These are phyloP conservation scores for Vanderwaltozyma yarrowii DNA, from an alignment of 805 yeast genomes.

Conservation along the genomic window DNA sequence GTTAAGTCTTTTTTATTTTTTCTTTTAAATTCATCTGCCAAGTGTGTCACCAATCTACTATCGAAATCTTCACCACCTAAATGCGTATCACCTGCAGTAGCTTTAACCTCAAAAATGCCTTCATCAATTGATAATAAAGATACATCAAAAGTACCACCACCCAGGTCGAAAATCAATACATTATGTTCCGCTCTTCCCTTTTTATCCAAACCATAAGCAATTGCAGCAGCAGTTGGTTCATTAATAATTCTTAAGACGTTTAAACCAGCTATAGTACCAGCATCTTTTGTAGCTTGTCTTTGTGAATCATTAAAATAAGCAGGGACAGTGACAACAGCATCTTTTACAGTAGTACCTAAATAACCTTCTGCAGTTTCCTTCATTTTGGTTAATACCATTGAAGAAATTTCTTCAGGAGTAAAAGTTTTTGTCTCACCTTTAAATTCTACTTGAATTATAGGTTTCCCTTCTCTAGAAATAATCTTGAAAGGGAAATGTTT, in stretches of 20 bases:
- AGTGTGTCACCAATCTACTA: conserved; percentile 81
- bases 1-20: conserved; percentile 87
- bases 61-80: conserved; percentile 42
- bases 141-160: conserved; percentile 97
- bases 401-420: conserved; percentile 88
- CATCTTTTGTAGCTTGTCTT: conserved; percentile 96
- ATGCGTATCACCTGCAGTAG: conserved; percentile 54
- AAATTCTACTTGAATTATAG: conserved; percentile 70
- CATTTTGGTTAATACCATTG: conserved; percentile 60
- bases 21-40: conserved; percentile 87
- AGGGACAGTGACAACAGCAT: conserved; percentile 91
- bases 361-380: conserved; percentile 84
- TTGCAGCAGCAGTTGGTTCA: conserved; percentile 96
- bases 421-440: conserved; percentile 76
- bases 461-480: conserved; percentile 59
- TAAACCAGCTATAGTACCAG: conserved; percentile 90
- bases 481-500: conserved; percentile 83
- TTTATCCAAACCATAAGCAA: conserved; percentile 87
- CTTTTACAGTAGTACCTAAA: conserved; percentile 68
- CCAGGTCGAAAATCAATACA: conserved; percentile 84
- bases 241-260: conserved; percentile 88
- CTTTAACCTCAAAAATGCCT: conserved; percentile 93
- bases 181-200: conserved; percentile 68
- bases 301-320: conserved; percentile 95
- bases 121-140: conserved; percentile 83